phyloP scores from a whole-genome alignment of 228 moss, liverwort and hornwort species.

The Sphagnum magellanicum region DNA sequence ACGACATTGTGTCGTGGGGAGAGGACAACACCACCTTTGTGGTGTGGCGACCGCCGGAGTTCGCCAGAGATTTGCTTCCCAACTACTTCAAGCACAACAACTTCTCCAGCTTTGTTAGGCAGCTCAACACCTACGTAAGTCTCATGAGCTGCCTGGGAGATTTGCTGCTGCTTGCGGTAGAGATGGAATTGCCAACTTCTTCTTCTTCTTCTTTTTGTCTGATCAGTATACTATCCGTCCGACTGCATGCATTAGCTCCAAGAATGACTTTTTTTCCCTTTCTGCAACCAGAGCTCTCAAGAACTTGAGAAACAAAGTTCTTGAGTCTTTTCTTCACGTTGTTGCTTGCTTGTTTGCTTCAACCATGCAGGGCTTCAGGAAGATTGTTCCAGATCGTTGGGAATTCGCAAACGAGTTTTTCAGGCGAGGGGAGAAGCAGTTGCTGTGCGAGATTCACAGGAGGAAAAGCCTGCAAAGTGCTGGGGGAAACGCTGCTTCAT shows the following conservation, averaged over 20 bases:
- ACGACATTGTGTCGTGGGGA: constrained; percentile 67
- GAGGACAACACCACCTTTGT: constrained; percentile 53
- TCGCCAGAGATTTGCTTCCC: constrained; percentile 57
- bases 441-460: constrained; percentile 72
- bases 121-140: constrained; percentile 68
- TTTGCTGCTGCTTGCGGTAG: too few relatives aligned
- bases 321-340: too few relatives aligned
- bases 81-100: constrained; percentile 83
- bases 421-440: constrained; percentile 67
- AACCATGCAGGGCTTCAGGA: constrained; percentile 57
- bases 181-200: too few relatives aligned
- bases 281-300: too few relatives aligned
- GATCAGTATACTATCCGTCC: not conserved
- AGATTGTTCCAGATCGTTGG: constrained; percentile 79
- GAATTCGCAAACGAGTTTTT: constrained; percentile 81
- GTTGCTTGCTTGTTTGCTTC: too few relatives aligned
- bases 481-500: constrained; percentile 11
- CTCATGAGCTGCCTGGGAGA: not conserved
- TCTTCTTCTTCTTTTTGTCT: too few relatives aligned
- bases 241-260: not conserved
- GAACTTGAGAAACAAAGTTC: too few relatives aligned
- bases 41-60: constrained; percentile 69
- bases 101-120: constrained; percentile 72
- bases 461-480: constrained; percentile 45
- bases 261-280: too few relatives aligned